Percentiles rank a stretch among this genome's conserved stretches.
phyloP scores from a whole-genome alignment of 2,329 filamentous ascomycete genomes.

The Diaporthe nobilis region DNA sequence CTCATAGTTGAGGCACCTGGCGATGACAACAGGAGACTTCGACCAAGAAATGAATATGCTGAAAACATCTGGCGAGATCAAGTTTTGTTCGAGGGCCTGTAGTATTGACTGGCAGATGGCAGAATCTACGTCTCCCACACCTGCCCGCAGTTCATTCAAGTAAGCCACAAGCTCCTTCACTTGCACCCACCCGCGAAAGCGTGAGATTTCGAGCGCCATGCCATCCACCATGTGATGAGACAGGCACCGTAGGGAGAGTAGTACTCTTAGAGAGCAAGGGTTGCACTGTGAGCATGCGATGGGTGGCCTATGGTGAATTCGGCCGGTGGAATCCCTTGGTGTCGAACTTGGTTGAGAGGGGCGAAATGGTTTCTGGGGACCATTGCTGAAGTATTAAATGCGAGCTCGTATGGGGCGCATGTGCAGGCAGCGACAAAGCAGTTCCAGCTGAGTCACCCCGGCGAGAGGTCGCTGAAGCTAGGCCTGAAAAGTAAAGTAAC shows the following conservation, averaged over 20 bases:
- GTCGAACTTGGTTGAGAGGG: too few species aligned
- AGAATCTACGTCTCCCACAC: neutral
- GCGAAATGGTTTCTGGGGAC: neutral
- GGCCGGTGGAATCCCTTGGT: neutral
- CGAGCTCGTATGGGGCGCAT: neutral
- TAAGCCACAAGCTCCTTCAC: neutral
- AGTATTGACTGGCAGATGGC: conserved; percentile 25
- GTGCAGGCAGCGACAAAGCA: neutral
- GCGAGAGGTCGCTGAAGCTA: conserved; percentile 15
- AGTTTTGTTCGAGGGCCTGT: neutral
- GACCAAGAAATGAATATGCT: conserved; percentile 34
- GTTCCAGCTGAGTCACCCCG: conserved; percentile 15
- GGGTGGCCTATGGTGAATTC: too few species aligned
- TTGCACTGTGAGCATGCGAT: too few species aligned
- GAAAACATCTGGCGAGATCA: conserved; percentile 1
- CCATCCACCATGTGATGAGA: neutral
- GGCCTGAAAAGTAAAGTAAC: conserved; percentile 1
- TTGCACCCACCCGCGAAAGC: neutral
- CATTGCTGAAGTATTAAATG: neutral
- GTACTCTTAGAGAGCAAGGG: neutral
- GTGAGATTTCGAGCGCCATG: conserved; percentile 4
- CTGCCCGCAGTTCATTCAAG: conserved; percentile 14
- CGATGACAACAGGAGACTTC: conserved; percentile 7
- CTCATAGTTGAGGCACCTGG: conserved; percentile 11
- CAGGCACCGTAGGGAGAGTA: neutral